These are phyloP conservation scores for Pichiaceae sp. DNA, from an alignment of 1,139 yeast species.

Conservation along the genomic window DNA sequence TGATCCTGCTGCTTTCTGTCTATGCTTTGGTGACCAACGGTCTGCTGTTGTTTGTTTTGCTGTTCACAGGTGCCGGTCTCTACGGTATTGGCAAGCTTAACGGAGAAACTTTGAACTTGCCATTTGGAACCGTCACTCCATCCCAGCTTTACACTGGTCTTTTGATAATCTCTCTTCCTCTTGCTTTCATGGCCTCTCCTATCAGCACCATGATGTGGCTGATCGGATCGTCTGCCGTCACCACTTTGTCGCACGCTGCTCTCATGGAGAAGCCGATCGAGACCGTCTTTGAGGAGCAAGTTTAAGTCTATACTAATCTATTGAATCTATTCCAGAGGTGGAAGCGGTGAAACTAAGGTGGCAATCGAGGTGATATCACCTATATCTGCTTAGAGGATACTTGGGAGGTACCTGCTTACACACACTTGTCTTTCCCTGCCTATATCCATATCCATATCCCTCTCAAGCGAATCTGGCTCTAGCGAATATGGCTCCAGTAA, in stretches of 20 bases:
- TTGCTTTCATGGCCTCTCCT: slow-evolving; percentile 91
- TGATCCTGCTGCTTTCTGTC: slow-evolving; percentile 60
- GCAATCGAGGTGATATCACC: too few species aligned
- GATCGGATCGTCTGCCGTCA: slow-evolving; percentile 86
- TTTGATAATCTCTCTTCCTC: slow-evolving; percentile 69
- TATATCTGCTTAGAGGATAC: too few species aligned
- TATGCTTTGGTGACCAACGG: slow-evolving; percentile 78
- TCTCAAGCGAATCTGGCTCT: too few species aligned
- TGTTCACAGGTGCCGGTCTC: slow-evolving; percentile 60
- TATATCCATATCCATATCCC: too few species aligned
- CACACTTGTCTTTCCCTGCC: too few species aligned
- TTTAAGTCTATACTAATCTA: slow-evolving; percentile 21
- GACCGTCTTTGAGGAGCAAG: slow-evolving; percentile 91
- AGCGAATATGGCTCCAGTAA: too few species aligned
- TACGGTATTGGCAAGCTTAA: slow-evolving; percentile 69
- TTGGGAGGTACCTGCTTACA: too few species aligned
- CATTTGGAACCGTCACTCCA: slow-evolving; percentile 61
- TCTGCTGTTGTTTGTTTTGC: slow-evolving; percentile 73
- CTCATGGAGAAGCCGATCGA: slow-evolving; percentile 97
- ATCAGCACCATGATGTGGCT: slow-evolving; percentile 93
- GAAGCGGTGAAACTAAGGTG: too few species aligned
- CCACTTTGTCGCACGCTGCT: slow-evolving; percentile 85
- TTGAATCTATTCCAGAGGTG: too few species aligned
- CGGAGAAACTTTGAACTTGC: slow-evolving; percentile 73
- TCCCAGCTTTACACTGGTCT: slow-evolving; percentile 87